phyloP scores from a whole-genome alignment of 495 filamentous ascomycete genomes.

The Acidiella bohemica region DNA sequence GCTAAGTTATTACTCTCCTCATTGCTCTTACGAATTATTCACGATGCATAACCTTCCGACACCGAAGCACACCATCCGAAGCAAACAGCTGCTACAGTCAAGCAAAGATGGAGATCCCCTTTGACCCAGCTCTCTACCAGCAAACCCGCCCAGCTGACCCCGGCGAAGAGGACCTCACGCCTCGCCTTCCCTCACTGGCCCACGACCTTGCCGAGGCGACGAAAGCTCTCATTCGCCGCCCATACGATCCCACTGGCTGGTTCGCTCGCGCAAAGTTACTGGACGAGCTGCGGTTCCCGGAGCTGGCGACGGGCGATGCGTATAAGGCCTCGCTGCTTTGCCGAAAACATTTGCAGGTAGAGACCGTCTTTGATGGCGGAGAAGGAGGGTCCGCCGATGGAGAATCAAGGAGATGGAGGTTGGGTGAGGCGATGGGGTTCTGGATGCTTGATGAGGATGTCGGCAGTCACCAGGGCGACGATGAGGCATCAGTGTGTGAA shows the following conservation, averaged over 20 bases:
- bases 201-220: slow-evolving; percentile 1
- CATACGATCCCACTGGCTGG: slow-evolving; percentile 13
- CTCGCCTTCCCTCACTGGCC: neutral
- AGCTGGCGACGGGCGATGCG: slow-evolving; percentile 19
- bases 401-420: slow-evolving; percentile 1
- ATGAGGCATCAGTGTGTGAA: neutral
- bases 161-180: neutral
- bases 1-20: no score
- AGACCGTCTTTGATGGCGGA: no score
- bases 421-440: slow-evolving; percentile 15
- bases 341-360: neutral
- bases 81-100: neutral
- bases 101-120: slow-evolving; percentile 4
- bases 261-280: slow-evolving; percentile 1
- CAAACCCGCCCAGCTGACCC: slow-evolving; percentile 6
- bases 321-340: slow-evolving; percentile 12
- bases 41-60: no score
- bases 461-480: neutral
- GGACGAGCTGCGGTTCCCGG: slow-evolving; percentile 13
- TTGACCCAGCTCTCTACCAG: slow-evolving; percentile 1
- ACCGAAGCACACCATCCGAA: neutral
- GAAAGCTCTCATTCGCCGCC: neutral
- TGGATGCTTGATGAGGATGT: slow-evolving; percentile 15
- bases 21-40: no score
- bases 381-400: no score